Evolutionary conservation across 768 basidiomycete genomes (phyloP).

Genomic region (Rhodotorula taiwanensis): DNA sequence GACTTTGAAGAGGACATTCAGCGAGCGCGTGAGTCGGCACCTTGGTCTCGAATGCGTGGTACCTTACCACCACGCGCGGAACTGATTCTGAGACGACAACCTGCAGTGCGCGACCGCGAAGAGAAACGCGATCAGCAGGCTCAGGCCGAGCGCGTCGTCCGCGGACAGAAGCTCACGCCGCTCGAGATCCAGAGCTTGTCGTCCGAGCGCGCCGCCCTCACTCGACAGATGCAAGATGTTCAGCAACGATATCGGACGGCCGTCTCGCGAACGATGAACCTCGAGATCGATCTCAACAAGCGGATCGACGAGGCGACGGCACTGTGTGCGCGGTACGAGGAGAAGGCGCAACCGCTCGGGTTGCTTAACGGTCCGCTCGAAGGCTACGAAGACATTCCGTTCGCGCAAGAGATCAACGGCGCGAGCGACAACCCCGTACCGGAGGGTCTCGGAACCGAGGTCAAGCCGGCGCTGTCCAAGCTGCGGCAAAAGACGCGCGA

Average conservation of each 20-base stretch:
- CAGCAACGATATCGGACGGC: constrained; percentile 70
- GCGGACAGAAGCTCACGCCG: constrained; percentile 77
- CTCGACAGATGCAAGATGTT: constrained; percentile 5
- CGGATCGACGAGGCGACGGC: constrained; percentile 59
- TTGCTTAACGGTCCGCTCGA: constrained; percentile 67
- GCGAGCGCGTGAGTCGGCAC: constrained; percentile 45
- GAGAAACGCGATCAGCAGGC: constrained; percentile 56
- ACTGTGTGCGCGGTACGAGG: constrained; percentile 69
- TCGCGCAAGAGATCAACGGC: constrained; percentile 72
- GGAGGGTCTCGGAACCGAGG: constrained; percentile 64
- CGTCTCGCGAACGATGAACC: constrained; percentile 63
- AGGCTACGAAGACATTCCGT: constrained; percentile 66
- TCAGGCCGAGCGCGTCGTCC: constrained; percentile 65
- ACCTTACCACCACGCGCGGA: no score
- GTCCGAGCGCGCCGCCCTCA: constrained; percentile 65
- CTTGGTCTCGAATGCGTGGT: not conserved
- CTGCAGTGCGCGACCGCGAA: constrained; percentile 57
- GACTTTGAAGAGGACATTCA: constrained; percentile 29
- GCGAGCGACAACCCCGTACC: constrained; percentile 62
- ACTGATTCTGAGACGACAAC: not conserved
- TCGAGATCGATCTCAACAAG: constrained; percentile 70
- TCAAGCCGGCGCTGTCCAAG: constrained; percentile 58
- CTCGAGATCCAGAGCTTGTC: constrained; percentile 90
- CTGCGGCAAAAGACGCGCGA: constrained; percentile 52
- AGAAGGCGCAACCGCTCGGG: constrained; percentile 65